Base-by-base conservation (phyloP, 148 eudicot genomes). In the Rhododendron mucronatum region DNA sequence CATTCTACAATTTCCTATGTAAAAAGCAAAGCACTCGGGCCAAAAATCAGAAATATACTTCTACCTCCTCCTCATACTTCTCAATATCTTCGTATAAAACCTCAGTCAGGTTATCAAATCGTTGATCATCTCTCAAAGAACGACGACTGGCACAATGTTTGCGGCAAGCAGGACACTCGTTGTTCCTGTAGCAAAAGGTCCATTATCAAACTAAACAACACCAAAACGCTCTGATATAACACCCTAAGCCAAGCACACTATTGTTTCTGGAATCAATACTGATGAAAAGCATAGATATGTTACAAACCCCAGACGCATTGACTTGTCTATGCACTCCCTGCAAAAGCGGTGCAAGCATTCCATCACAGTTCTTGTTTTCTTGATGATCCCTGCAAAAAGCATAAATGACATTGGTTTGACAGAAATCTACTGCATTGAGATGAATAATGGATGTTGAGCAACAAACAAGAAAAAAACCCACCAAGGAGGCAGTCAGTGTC, bases 281-380 rank as follows among this genome's bases (percentile, higher is more conserved):
- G 78, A 55, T 61, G 79, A 81, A 26, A 65, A 37, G 41, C 80
- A 77, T 30, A 81, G 78, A 65, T 50, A n/a, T n/a, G 63, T 69
- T 45, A 28, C 85, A 87, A 93, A 97, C 99, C 99, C 99, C 86
- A 97, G 83, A 84, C 99, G 95, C 99, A 97, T 97, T 50, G 99
- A 96, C 88, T 97, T 97, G 94, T 97, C 99, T 71, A 97, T 97
- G 91, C 99, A 97, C 85, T 97, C 98, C 89, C 99, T 91, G 91
- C 99, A 97, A 90, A 97, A 97, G 61, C 99, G 98, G 88, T 97
- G 99, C 86, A 97, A 89, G 86, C 99, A 97, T 86, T 94, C 99
- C 99, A 97, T 97, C 51, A 97, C 98, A 21, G 98, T 97, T 91
- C 99, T 90, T 41, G 99, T 97, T 90, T 97, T 97, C 91, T 94